phyloP scores from a whole-genome alignment of 176 grass and related monocot species.

The Echinochloa phyllopogon region DNA sequence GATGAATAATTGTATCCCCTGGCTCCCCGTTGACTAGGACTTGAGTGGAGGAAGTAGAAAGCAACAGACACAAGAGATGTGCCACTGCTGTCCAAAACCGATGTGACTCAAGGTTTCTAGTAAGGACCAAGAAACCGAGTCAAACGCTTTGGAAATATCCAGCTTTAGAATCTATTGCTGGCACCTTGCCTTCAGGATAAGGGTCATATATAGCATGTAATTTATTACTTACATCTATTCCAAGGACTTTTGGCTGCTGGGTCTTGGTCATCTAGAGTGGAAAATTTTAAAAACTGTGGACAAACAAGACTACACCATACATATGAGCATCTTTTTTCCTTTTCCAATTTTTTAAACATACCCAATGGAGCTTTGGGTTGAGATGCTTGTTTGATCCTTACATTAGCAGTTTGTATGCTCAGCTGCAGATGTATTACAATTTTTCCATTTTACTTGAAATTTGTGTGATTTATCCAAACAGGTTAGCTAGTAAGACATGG shows the following conservation, averaged over 20 bases:
- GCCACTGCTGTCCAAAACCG: too few species aligned
- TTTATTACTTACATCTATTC: background rate
- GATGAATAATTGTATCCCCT: too few species aligned
- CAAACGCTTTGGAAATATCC: too few species aligned
- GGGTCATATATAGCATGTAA: background rate
- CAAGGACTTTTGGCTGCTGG: background rate
- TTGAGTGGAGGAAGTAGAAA: too few species aligned
- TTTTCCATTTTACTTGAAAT: background rate
- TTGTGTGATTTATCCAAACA: background rate
- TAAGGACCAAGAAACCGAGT: too few species aligned
- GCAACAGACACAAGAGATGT: too few species aligned
- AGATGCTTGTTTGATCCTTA: background rate
- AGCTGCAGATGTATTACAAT: background rate
- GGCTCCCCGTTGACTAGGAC: too few species aligned
- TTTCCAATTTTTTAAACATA: background rate
- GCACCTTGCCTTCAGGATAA: background rate
- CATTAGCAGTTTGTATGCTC: background rate
- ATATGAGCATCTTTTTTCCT: background rate
- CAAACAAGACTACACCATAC: background rate
- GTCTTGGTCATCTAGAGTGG: constrained; percentile 16
- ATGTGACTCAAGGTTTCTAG: too few species aligned
- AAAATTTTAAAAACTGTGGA: background rate
- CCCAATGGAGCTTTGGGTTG: background rate
- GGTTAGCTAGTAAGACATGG: background rate
- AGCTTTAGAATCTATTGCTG: background rate